A percentile compares a stretch with the other conserved stretches of the same genome.
These are phyloP conservation scores for Monilinia aucupariae DNA, from an alignment of 2,329 filamentous ascomycete genomes.

Conservation along the genomic window DNA sequence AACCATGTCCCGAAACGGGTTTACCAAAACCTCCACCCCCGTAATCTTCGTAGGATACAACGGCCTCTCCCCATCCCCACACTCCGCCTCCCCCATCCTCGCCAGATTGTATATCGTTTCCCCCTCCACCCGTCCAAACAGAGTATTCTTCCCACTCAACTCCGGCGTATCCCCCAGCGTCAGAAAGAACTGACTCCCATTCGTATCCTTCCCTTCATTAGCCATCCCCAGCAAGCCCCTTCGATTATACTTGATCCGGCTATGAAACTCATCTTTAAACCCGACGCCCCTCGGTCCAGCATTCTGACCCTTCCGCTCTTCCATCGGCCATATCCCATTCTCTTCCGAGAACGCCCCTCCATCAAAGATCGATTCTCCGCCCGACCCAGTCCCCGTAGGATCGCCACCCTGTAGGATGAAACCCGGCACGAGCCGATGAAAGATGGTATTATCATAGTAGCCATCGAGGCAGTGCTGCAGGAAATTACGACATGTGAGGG, in stretches of 20 bases:
- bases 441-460: constrained; percentile 90
- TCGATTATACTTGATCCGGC: constrained; percentile 85
- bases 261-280: constrained; percentile 84
- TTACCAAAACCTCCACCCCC: constrained; percentile 68
- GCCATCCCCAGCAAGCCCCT: constrained; percentile 93
- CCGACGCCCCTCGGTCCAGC: constrained; percentile 54
- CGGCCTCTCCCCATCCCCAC: constrained; percentile 77
- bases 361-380: constrained; percentile 88
- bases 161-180: constrained; percentile 82
- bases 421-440: constrained; percentile 85
- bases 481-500: constrained; percentile 89
- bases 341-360: constrained; percentile 60
- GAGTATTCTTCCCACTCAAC: constrained; percentile 81
- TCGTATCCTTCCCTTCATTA: constrained; percentile 75
- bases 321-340: constrained; percentile 47
- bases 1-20: constrained; percentile 77
- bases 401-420: constrained; percentile 96
- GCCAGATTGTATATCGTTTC: constrained; percentile 95
- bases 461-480: constrained; percentile 90
- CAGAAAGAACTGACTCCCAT: constrained; percentile 96
- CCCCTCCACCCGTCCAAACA: constrained; percentile 87
- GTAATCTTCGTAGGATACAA: constrained; percentile 80
- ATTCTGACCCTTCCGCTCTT: constrained; percentile 57
- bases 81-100: constrained; percentile 85
- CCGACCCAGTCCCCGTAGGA: constrained; percentile 84